Evolutionary conservation across 768 basidiomycete genomes (phyloP).

Genomic region (Hemileccinum rubropunctum): DNA sequence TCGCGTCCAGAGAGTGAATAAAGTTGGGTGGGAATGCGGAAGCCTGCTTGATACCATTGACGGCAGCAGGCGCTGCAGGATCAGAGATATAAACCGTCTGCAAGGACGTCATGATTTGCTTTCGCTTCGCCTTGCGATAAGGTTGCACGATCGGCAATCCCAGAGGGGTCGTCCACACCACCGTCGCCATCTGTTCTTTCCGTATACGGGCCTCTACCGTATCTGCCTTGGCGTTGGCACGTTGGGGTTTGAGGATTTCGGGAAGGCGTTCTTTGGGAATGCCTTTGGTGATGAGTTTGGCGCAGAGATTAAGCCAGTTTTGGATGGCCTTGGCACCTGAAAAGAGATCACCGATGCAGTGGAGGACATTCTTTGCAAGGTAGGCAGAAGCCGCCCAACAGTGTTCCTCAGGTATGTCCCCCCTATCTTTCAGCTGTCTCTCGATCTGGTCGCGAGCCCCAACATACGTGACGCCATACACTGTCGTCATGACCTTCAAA

Average conservation of each 20-base stretch:
- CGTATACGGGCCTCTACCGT: slow-evolving; percentile 43
- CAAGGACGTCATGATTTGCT: slow-evolving; percentile 79
- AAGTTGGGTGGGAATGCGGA: slow-evolving; percentile 99
- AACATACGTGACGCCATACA: slow-evolving; percentile 95
- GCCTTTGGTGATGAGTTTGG: slow-evolving; percentile 82
- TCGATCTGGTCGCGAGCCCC: slow-evolving; percentile 96
- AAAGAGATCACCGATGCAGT: slow-evolving; percentile 89
- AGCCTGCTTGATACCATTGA: slow-evolving; percentile 84
- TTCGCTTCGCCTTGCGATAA: slow-evolving; percentile 79
- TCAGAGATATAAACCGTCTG: slow-evolving; percentile 91
- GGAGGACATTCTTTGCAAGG: slow-evolving; percentile 74
- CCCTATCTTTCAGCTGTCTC: slow-evolving; percentile 75
- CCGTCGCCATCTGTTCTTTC: slow-evolving; percentile 92
- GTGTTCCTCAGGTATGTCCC: slow-evolving; percentile 68
- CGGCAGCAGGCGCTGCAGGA: slow-evolving; percentile 72
- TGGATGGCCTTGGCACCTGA: slow-evolving; percentile 90
- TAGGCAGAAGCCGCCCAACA: slow-evolving; percentile 75
- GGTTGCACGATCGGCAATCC: slow-evolving; percentile 96
- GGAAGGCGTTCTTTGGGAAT: slow-evolving; percentile 70
- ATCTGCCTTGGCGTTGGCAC: slow-evolving; percentile 9
- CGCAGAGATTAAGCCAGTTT: slow-evolving; percentile 82
- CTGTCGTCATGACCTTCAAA: slow-evolving; percentile 92
- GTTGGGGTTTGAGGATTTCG: slow-evolving; percentile 34
- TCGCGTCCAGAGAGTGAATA: slow-evolving; percentile 95
- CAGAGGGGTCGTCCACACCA: slow-evolving; percentile 96